Conservation (phyloP, 805 yeast species). For the Ogataea corticis region DNA sequence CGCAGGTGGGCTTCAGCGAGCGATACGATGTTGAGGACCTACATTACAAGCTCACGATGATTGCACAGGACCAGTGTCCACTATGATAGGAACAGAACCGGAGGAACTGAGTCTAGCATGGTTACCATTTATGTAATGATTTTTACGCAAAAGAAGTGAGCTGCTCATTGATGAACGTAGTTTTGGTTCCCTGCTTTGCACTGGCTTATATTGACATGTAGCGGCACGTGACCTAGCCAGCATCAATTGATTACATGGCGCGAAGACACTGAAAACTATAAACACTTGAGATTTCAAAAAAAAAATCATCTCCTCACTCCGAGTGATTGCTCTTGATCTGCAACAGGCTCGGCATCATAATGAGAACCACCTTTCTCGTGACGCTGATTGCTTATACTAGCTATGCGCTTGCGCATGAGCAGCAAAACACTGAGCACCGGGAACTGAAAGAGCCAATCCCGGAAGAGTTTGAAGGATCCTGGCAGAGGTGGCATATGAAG, state of each 20-base stretch:
- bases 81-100: too few species aligned
- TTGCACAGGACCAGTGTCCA: slow-evolving; percentile 1
- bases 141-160: background rate
- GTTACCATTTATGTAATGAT: too few species aligned
- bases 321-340: background rate
- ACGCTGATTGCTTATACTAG: background rate
- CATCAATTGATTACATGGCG: background rate
- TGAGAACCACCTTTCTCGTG: slow-evolving; percentile 3
- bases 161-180: background rate
- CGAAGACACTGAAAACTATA: background rate
- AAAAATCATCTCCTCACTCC: background rate
- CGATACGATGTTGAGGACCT: slow-evolving; percentile 46
- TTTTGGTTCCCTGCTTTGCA: too few species aligned
- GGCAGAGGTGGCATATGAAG: slow-evolving; percentile 91
- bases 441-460: slow-evolving; percentile 49
- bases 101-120: too few species aligned
- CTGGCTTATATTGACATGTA: too few species aligned
- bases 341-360: background rate
- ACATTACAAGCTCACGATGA: slow-evolving; percentile 15
- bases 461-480: slow-evolving; percentile 46
- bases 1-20: slow-evolving; percentile 24
- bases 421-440: slow-evolving; percentile 11
- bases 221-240: too few species aligned
- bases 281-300: too few species aligned
- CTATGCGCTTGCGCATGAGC: slow-evolving; percentile 6